phyloP scores from a whole-genome alignment of 805 yeast genomes.

The Sungouiella blattae region DNA sequence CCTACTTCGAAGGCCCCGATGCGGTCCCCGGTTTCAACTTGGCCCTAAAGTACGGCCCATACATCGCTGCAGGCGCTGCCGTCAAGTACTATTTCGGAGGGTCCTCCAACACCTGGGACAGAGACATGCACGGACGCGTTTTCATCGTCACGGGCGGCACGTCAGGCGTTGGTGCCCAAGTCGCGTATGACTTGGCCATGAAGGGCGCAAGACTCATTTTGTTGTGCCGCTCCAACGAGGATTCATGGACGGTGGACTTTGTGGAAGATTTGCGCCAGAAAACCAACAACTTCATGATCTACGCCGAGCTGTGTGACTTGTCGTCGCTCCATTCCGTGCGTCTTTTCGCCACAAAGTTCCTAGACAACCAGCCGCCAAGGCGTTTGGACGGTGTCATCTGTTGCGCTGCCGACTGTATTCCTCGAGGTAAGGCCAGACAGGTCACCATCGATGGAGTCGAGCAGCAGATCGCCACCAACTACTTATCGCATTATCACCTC shows the following conservation, averaged over 20 bases:
- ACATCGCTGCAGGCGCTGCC: constrained; percentile 33
- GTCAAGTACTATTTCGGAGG: constrained; percentile 79
- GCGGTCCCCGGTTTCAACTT: constrained; percentile 71
- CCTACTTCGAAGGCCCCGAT: constrained; percentile 67
- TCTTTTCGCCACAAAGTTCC: constrained; percentile 90
- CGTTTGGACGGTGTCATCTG: constrained; percentile 87
- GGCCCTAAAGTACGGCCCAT: constrained; percentile 57
- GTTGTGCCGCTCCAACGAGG: constrained; percentile 62
- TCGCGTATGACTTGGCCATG: constrained; percentile 68
- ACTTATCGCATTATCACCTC: constrained; percentile 75
- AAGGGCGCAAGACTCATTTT: constrained; percentile 86
- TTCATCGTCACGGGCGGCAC: constrained; percentile 90
- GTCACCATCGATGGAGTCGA: constrained; percentile 82
- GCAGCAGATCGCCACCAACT: constrained; percentile 78
- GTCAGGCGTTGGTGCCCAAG: constrained; percentile 79
- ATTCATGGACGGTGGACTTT: constrained; percentile 72
- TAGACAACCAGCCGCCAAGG: constrained; percentile 86
- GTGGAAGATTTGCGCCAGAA: constrained; percentile 70
- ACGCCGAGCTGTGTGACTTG: constrained; percentile 88
- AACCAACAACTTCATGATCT: constrained; percentile 70
- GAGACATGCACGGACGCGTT: constrained; percentile 89
- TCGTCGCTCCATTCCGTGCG: constrained; percentile 71
- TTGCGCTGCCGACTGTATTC: constrained; percentile 80
- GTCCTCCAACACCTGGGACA: constrained; percentile 80
- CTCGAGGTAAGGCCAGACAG: constrained; percentile 62